Base-by-base conservation (phyloP, 1,284 basidiomycete genomes). In the Exobasidium rhododendri region DNA sequence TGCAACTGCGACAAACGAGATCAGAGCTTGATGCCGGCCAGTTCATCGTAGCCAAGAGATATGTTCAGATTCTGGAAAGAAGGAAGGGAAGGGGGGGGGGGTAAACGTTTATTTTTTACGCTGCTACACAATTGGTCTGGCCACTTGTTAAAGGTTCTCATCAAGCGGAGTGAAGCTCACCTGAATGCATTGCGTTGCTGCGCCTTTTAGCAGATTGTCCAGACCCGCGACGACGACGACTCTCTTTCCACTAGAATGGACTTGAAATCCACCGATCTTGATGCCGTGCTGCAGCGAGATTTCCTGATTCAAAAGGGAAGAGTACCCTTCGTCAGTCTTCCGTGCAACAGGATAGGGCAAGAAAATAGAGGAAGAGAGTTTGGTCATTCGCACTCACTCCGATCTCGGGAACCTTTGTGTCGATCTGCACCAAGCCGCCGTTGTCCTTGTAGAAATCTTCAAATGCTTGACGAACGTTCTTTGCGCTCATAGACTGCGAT, bases 141-240 rank as follows among this genome's bases (percentile, higher is more conserved):
- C n/a, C n/a, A n/a, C n/a, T n/a, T n/a, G n/a, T n/a, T n/a, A n/a
- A n/a, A n/a, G n/a, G n/a, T n/a, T n/a, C n/a, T n/a, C n/a, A n/a
- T n/a, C n/a, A n/a, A n/a, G n/a, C n/a, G n/a, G n/a, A n/a, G n/a
- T n/a, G n/a, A n/a, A n/a, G n/a, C 87, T 45, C 62, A 91, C 90
- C 84, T 94, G 92, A 63, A 98, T 78, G 81, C 94, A 97, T 82
- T 98, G 96, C 20, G 94, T 98, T 5, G 94, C 94, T 52, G 94
- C 96, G 10, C 94, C 94, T 81, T 98, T 98, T 65, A 98, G 84
- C 63, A 98, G 82, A 82, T 98, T 98, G 80, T 98, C 96, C 69
- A 98, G 64, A 10, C 56, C 55, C 26, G 59, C 64, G 11, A 96
- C 92, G 4, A 97, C 86, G 17, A 98, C 94, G 2, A 90, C 94